Base-by-base conservation (phyloP, 2,329 filamentous ascomycete species). In the Trichoderma simmonsii region DNA sequence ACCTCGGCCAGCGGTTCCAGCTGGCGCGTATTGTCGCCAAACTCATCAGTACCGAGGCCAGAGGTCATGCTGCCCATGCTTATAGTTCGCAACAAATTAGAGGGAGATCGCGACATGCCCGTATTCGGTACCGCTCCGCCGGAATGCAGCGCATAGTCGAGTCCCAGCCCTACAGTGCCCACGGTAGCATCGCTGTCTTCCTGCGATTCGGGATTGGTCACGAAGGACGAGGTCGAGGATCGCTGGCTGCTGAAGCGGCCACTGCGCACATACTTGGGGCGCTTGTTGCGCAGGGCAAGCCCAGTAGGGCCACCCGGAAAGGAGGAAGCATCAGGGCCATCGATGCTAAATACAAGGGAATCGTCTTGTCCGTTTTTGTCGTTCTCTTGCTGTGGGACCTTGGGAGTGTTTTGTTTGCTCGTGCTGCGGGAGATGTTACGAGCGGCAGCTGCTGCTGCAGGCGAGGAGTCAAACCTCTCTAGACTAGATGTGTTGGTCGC, bases 61-160 rank as follows among this genome's bases (percentile, higher is more conserved):
- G 94, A 97, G 2, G 90, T 92, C 83, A 97, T 94, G 80, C 95
- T 98, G 26, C 94, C 94, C 72, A 98, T 87, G 82, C 95, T 98
- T 73, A 95, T 91, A 12, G 94, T 89, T 28, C 95, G 88, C 24
- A 97, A 84, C 3, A 84, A 82, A 73, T 88, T 86, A 79, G 86
- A 88, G 28, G 84, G 79, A 70, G 82, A 85, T 48, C 86, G 85
- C 30, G 85, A 83, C 75, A 85, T 81, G 9, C 85, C 87, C 73
- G 83, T 78, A 1, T 85, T 84, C 1, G 93, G 90, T 5, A 89
- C 85, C 14, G 93, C 92, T 30, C 94, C 93, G 21, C 93, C 94
- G 2, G 93, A 93, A 77, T 97, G 93, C 43, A 97, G 84, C 28
- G 93, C 92, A 81, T 92, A 96, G 80, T 97, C 94, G 9, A 90